Percentiles rank a stretch among this genome's conserved stretches.
Evolutionary conservation across 345 rosid species (phyloP).

Genomic region (Eucalyptus regnans): DNA sequence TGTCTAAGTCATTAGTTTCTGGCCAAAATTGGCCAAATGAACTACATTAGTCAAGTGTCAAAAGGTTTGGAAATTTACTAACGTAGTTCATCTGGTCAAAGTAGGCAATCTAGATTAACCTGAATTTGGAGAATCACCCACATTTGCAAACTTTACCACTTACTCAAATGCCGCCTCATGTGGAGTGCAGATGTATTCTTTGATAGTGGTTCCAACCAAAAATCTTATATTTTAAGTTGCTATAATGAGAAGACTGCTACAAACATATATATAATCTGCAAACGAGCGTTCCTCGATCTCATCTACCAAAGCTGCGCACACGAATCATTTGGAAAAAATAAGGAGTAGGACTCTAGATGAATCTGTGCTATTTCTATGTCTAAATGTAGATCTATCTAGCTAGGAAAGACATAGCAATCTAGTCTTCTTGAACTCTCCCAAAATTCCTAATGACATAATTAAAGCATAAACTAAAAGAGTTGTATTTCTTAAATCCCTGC

Average conservation of each 20-base stretch:
- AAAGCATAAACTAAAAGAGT: not conserved
- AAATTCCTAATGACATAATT: not conserved
- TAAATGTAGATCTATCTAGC: not conserved
- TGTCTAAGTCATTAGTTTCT: rapidly evolving
- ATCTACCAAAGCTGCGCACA: not conserved
- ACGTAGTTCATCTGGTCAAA: no score
- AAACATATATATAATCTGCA: not conserved
- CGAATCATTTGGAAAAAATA: not conserved
- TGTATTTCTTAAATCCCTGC: not conserved
- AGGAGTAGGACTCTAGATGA: not conserved
- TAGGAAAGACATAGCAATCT: not conserved
- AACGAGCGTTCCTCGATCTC: not conserved
- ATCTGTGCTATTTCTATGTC: not conserved
- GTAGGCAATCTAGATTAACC: not conserved
- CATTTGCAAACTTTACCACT: not conserved
- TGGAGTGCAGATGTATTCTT: not conserved
- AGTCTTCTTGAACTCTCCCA: not conserved
- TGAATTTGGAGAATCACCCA: not conserved
- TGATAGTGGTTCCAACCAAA: not conserved
- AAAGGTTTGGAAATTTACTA: no score
- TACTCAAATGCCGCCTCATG: not conserved
- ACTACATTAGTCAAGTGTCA: no score
- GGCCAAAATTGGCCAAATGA: no score
- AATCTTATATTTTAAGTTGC: not conserved
- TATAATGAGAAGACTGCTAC: not conserved